Evolutionary conservation across 2,329 filamentous ascomycete species (phyloP), one percentile per base, ranked within the genome.

Genomic region (Xylariomycetidae sp.): DNA sequence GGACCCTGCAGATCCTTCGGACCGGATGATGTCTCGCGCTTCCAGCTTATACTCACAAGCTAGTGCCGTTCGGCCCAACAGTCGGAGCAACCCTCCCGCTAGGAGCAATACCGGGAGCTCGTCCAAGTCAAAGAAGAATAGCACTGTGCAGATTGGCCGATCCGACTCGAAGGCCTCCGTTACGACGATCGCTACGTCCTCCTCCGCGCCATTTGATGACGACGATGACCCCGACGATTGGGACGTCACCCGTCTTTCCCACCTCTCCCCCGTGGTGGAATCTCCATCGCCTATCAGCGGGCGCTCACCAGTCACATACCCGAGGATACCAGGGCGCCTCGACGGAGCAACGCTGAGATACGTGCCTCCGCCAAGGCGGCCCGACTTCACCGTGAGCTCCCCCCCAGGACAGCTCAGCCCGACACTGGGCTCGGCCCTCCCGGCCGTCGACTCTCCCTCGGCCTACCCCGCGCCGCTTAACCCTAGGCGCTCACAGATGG

Each of bases 211-310:
- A 4, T 42, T 48, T 26, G 51, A 62, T 20, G 58, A 59, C 23
- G 52, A 58, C 23, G 53, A 53, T 11, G 52, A 45, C 14, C 56
- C 58, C 28, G 56, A 56, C 6, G 20, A 23, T 23, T 50, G 49
- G 9, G 46, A 53, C 19, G 31, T 53, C 38, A 33, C 51, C 40
- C 35, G 42, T 19, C 34, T 53, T 12, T 53, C 55, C 2, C 61
- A 57, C 27, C 57, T 74, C 4, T 70, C 71, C 0, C 71, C 70
- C 2, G 70, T 75, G 5, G 56, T 56, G 10, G 70, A 75, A 45
- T 70, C 67, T 1, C 69, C 67, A 3, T 50, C 51, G 11, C 53
- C 57, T 6, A 44, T 33, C 26, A 45, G 47, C 20, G 49, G 57
- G 15, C 53, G 52, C 12, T 57, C 61, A 20, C 57, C 58, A 11